Conservation (phyloP, 2,329 filamentous ascomycete species). For the Phaeophleospora eucalypticola region DNA sequence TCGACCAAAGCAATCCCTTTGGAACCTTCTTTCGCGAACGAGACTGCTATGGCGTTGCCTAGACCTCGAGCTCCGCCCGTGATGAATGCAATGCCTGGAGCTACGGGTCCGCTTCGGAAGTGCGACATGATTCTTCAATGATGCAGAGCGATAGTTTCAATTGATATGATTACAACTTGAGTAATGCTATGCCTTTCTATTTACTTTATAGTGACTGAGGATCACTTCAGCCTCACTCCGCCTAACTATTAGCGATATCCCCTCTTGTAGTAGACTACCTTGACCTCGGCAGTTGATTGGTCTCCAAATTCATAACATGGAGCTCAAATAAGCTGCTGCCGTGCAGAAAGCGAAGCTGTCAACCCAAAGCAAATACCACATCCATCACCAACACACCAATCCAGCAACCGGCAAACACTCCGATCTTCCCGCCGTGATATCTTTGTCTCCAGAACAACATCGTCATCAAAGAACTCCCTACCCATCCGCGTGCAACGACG, state of each 20-base stretch:
- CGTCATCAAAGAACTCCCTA: too few relatives aligned
- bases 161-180: neutral
- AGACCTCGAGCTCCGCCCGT: slow-evolving; percentile 26
- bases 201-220: neutral
- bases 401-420: too few relatives aligned
- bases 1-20: slow-evolving; percentile 25
- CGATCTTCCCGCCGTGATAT: too few relatives aligned
- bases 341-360: too few relatives aligned
- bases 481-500: neutral
- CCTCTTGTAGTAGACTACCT: neutral
- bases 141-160: neutral
- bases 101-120: slow-evolving; percentile 20
- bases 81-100: slow-evolving; percentile 28
- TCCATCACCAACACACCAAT: too few relatives aligned
- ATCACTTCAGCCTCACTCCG: neutral
- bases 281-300: neutral
- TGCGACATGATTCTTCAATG: slow-evolving; percentile 14
- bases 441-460: too few relatives aligned
- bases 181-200: neutral
- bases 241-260: neutral
- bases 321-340: too few relatives aligned
- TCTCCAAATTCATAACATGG: slow-evolving; percentile 2
- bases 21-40: slow-evolving; percentile 26
- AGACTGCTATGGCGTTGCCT: slow-evolving; percentile 26
- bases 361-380: too few relatives aligned